Evolutionary conservation across 495 filamentous ascomycete species (phyloP).

Genomic region (Aspergillus panamensis): DNA sequence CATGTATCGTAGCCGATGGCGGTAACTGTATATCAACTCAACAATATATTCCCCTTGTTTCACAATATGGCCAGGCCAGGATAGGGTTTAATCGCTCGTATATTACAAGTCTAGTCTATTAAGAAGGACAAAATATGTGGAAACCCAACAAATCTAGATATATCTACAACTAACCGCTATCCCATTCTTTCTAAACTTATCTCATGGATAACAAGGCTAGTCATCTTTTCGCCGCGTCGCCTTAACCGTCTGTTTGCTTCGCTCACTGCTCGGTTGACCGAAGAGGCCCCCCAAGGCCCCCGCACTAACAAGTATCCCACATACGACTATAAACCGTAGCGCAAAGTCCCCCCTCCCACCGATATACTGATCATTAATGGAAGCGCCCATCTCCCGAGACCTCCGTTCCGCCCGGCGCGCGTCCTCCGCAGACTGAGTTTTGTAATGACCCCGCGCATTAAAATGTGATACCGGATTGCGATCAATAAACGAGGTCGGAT

Average conservation of each 20-base stretch:
- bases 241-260: not conserved
- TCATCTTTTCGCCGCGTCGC: conserved; percentile 9
- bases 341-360: conserved; percentile 34
- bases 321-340: conserved; percentile 45
- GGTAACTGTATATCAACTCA: conserved; percentile 40
- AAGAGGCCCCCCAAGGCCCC: conserved; percentile 24
- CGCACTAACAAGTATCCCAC: conserved; percentile 34
- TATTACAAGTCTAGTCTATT: not conserved
- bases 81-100: not conserved
- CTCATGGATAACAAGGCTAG: not conserved
- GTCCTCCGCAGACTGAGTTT: conserved; percentile 63
- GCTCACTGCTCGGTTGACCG: conserved; percentile 11
- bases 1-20: conserved; percentile 35
- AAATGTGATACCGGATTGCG: conserved; percentile 60
- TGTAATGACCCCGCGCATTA: conserved; percentile 63
- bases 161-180: not conserved
- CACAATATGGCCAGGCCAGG: not conserved
- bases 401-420: conserved; percentile 42
- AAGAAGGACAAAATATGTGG: not conserved
- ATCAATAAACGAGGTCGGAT: conserved; percentile 40
- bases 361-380: conserved; percentile 30
- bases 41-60: conserved; percentile 37
- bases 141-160: not conserved
- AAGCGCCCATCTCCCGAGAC: conserved; percentile 20
- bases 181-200: not conserved